Evolutionary conservation across 352 stramenopile species (phyloP).

Genomic region (Pythium phragmitis): DNA sequence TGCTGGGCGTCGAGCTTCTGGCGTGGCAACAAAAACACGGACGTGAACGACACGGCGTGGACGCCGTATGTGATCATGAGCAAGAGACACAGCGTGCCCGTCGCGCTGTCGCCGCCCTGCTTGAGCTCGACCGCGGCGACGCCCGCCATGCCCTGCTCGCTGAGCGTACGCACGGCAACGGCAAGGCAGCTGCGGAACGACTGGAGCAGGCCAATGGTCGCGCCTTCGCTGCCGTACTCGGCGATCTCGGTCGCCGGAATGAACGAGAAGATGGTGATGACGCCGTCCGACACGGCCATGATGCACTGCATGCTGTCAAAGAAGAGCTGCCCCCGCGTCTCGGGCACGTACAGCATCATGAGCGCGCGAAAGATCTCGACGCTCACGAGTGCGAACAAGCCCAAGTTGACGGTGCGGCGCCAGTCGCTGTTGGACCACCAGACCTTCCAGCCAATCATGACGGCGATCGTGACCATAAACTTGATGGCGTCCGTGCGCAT

Average conservation of each 20-base stretch:
- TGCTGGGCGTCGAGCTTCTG: conserved; percentile 39
- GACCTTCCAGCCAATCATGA: conserved; percentile 57
- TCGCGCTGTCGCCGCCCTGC: not conserved
- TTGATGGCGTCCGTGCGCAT: conserved; percentile 46
- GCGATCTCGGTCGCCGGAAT: conserved; percentile 66
- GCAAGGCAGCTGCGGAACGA: conserved; percentile 60
- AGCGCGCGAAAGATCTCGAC: conserved; percentile 58
- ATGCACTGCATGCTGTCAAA: conserved; percentile 54
- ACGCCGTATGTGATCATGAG: conserved; percentile 61
- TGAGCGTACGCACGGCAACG: conserved; percentile 56
- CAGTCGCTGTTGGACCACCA: conserved; percentile 41
- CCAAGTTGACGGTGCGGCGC: conserved; percentile 30
- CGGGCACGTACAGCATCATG: conserved; percentile 56
- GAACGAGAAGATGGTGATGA: conserved; percentile 73
- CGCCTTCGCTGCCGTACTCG: conserved; percentile 67
- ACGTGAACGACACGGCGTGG: conserved; percentile 51
- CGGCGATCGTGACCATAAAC: conserved; percentile 46
- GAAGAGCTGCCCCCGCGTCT: conserved; percentile 32
- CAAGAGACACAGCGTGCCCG: conserved; percentile 30
- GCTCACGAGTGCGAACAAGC: conserved; percentile 41
- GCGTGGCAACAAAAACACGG: conserved; percentile 41
- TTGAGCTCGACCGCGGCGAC: conserved; percentile 25
- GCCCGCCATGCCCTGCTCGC: conserved; percentile 41
- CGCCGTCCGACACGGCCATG: conserved; percentile 52
- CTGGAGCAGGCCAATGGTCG: conserved; percentile 60